A percentile compares a stretch with the other conserved stretches of the same genome.
These are phyloP conservation scores for Dactylonectria estremocensis DNA, from an alignment of 2,329 filamentous ascomycete genomes.

Conservation along the genomic window DNA sequence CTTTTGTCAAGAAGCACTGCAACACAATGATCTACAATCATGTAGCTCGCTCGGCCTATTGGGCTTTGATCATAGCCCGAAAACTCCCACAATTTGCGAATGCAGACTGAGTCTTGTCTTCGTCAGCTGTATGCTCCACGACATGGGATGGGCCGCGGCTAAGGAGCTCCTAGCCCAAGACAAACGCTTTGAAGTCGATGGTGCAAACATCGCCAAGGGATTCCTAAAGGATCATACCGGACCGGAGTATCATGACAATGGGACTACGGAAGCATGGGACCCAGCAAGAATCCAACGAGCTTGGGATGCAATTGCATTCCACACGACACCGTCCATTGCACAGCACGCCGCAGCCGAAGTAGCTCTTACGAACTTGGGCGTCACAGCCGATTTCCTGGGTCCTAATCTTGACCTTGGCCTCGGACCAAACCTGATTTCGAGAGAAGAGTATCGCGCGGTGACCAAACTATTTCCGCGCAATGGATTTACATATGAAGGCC, in stretches of 20 bases:
- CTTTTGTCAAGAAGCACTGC: conserved; percentile 28
- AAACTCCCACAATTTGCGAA: conserved; percentile 15
- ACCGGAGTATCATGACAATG: not conserved
- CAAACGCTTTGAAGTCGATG: conserved; percentile 37
- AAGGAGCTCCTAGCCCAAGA: conserved; percentile 23
- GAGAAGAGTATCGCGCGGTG: conserved; percentile 27
- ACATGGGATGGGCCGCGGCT: conserved; percentile 36
- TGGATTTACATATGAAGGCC: conserved; percentile 24
- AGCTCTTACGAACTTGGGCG: conserved; percentile 14
- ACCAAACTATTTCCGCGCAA: conserved; percentile 24
- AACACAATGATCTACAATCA: conserved; percentile 29
- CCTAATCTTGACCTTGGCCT: conserved; percentile 21
- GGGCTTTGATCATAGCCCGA: conserved; percentile 26
- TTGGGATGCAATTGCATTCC: conserved; percentile 36
- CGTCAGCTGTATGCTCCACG: conserved; percentile 33
- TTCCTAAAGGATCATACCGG: conserved; percentile 20
- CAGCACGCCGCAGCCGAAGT: conserved; percentile 29
- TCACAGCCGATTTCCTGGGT: conserved; percentile 32
- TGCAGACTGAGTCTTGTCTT: conserved; percentile 26
- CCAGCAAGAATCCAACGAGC: conserved; percentile 24
- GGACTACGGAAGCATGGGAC: conserved; percentile 11
- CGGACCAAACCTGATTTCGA: conserved; percentile 22
- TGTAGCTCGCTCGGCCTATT: conserved; percentile 29
- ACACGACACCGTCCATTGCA: conserved; percentile 32
- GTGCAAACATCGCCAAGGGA: conserved; percentile 30